phyloP scores from a whole-genome alignment of 1,284 basidiomycete genomes.

The Lignosus rhinocerotis region DNA sequence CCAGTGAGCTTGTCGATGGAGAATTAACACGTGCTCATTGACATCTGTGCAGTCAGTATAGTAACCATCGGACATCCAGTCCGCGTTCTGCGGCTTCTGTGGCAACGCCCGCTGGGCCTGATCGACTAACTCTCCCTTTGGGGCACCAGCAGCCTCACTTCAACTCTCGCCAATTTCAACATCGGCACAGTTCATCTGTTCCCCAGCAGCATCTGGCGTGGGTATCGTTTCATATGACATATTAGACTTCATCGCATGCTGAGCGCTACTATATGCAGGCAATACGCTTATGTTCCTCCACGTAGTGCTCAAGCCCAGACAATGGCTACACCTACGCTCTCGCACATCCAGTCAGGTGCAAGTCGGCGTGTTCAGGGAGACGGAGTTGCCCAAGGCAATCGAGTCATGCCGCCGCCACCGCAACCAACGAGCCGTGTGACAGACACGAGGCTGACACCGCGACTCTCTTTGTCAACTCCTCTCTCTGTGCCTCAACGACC shows the following conservation, averaged over 20 bases:
- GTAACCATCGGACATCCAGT: constrained; percentile 51
- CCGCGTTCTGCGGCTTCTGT: constrained; percentile 50
- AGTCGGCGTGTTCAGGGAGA: constrained; percentile 19
- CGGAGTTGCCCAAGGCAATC: not conserved
- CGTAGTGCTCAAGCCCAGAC: constrained; percentile 38
- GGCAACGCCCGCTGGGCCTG: constrained; percentile 51
- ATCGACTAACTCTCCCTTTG: constrained; percentile 59
- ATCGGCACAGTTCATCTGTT: not conserved
- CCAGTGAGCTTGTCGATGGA: constrained; percentile 40
- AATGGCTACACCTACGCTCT: constrained; percentile 25
- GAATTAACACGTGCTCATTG: not conserved
- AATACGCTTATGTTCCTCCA: constrained; percentile 58
- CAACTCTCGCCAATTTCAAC: constrained; percentile 31
- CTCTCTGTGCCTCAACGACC: constrained; percentile 7
- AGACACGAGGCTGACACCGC: constrained; percentile 12
- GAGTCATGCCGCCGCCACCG: constrained; percentile 8
- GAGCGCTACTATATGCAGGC: constrained; percentile 38
- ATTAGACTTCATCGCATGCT: not conserved
- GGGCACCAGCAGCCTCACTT: constrained; percentile 51
- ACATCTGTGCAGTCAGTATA: constrained; percentile 17
- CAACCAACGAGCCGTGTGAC: not conserved
- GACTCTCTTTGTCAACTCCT: not conserved
- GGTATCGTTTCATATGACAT: not conserved
- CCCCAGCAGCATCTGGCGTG: constrained; percentile 8
- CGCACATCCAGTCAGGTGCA: constrained; percentile 28